These are phyloP conservation scores for Aspergillus sp. DNA, from an alignment of 2,329 filamentous ascomycete genomes.

Conservation along the genomic window DNA sequence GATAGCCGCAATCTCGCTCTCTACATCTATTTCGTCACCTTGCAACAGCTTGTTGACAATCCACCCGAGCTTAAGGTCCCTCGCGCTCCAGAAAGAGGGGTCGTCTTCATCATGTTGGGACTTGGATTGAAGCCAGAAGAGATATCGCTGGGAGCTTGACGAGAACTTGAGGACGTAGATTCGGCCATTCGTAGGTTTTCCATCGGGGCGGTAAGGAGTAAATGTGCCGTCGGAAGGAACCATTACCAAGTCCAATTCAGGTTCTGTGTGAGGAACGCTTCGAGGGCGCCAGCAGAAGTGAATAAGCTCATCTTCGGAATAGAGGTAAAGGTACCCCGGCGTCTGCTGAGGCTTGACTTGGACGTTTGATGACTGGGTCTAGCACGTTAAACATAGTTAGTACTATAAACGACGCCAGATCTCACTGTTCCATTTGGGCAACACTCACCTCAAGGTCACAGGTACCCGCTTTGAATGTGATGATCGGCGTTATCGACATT, in stretches of 20 bases:
- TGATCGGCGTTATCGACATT: conserved; percentile 83
- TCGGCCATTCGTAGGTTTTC: conserved; percentile 74
- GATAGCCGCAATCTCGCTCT: conserved; percentile 67
- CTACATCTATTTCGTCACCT: conserved; percentile 83
- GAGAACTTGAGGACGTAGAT: conserved; percentile 92
- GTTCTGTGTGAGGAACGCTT: conserved; percentile 65
- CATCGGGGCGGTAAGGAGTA: conserved; percentile 69
- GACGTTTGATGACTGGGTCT: conserved; percentile 60
- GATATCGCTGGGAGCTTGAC: conserved; percentile 84
- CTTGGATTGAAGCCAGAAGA: conserved; percentile 97
- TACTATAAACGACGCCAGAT: background rate
- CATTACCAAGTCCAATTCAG: conserved; percentile 90
- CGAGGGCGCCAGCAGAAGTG: conserved; percentile 98
- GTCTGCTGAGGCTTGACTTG: conserved; percentile 72
- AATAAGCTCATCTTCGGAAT: conserved; percentile 87
- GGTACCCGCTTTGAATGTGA: conserved; percentile 93
- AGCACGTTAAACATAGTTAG: background rate
- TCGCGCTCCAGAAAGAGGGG: conserved; percentile 75
- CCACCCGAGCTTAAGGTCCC: conserved; percentile 83
- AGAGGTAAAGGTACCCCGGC: conserved; percentile 88
- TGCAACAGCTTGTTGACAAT: conserved; percentile 82
- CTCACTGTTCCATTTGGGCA: background rate
- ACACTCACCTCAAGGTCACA: conserved; percentile 77
- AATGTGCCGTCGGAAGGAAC: conserved; percentile 88
- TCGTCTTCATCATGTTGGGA: conserved; percentile 71